Evolutionary conservation across 2,329 filamentous ascomycete genomes (phyloP), one percentile per base, ranked within the genome.

Genomic region (Gnomoniopsis sp.): DNA sequence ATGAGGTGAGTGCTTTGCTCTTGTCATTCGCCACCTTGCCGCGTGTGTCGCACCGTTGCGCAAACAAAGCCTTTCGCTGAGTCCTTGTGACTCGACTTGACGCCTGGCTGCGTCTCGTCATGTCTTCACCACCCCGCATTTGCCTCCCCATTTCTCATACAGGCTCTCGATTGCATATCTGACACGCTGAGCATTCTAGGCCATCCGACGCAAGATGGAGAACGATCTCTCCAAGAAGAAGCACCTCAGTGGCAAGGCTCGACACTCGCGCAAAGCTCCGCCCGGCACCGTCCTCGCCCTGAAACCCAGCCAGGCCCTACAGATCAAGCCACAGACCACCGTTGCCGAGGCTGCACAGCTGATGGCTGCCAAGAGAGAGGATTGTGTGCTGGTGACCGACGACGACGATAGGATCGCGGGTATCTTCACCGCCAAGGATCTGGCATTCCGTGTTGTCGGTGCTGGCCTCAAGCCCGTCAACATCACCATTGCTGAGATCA

Each of bases 171-270:
- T 3, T 4, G 57, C 38, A 67, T 68, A 62, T 61, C 67, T 60
- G 64, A 76, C 66, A 33, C n/a, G 11, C 62, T 64, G 60, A 63
- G 60, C 56, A 56, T 64, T n/a, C 64, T 71, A 98, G 95, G 95
- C 95, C 54, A 98, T 99, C 72, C 91, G 95, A 69, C 88, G 87
- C 70, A 98, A 97, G 80, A 89, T 99, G 81, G 95, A 99, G 80
- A 93, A 85, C 71, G 95, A 99, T 73, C 88, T 99, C 78, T 96
- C 86, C 83, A 98, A 98, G 81, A 98, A 98, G 86, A 96, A 92
- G 78, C 86, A 91, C 70, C 83, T 87, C 62, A 86, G 87, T 64
- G 83, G 85, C 67, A 88, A 92, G 68, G 88, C 92, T 65, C 87
- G 92, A 66, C 90, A 91, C 70, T 90, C 88, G 62, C 89, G 93